Evolutionary conservation across 129 eudicot species (phyloP).

Genomic region (Ambrosia artemisiifolia): DNA sequence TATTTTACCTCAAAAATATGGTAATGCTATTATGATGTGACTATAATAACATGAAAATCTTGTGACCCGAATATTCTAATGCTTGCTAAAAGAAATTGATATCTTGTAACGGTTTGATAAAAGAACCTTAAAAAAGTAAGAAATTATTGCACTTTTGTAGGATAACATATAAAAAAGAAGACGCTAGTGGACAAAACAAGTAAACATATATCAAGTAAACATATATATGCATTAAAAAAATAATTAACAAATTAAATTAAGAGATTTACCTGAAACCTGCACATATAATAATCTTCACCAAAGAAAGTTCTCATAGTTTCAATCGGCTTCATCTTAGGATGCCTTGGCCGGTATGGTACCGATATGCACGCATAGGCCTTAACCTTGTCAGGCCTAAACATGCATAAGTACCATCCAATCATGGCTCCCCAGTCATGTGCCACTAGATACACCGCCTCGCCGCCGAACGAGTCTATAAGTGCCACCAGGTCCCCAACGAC

Average conservation of each 20-base stretch:
- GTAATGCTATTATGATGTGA: too few species aligned
- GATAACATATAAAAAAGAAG: background rate
- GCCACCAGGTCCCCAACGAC: conserved; percentile 38
- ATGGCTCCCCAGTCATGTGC: conserved; percentile 41
- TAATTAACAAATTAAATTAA: background rate
- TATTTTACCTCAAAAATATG: too few species aligned
- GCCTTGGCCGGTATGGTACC: conserved; percentile 26
- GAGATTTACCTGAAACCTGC: conserved; percentile 37
- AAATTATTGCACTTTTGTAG: background rate
- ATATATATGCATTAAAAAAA: too few species aligned
- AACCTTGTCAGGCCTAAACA: conserved; percentile 38
- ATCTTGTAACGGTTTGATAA: background rate
- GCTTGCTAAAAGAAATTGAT: background rate
- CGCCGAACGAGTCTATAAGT: conserved; percentile 25
- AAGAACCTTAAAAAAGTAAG: background rate
- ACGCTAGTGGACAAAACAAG: background rate
- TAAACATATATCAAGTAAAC: background rate
- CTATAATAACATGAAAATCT: background rate
- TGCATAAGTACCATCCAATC: conserved; percentile 40
- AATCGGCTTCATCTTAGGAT: conserved; percentile 22
- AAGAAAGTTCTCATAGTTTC: conserved; percentile 19
- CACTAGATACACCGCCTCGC: conserved; percentile 29
- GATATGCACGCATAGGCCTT: conserved; percentile 38
- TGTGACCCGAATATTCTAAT: background rate
- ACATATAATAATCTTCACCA: conserved; percentile 36